Evolutionary conservation across 371 early-diverging fungal species (phyloP), one percentile per base, ranked within the genome.

Genomic region (Apophysomyces ossiformis): DNA sequence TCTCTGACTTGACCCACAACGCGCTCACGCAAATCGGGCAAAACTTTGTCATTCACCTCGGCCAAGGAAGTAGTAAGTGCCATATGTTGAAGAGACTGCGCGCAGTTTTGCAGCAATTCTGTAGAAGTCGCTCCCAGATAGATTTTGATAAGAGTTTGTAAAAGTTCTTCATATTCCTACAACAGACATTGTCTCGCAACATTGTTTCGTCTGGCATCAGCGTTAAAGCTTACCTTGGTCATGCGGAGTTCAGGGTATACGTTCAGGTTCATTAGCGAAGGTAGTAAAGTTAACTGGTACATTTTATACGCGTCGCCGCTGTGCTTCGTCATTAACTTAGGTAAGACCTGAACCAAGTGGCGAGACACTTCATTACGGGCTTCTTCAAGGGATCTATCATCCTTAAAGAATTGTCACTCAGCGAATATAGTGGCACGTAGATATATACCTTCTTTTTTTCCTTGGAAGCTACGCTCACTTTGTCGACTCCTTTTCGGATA

Each of bases 311-410:
- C 72, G 46, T 91, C 91, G 44, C 80, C 83, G 2, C 79, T 78
- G 61, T 91, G 88, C 67, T 90, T 91, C n/a, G 82, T 71, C 38
- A 93, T 67, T n/a, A 92, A 75, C 43, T 80, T 81, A 2, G 92
- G 88, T 15, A 92, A 50, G 2, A 73, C 64, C 58, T 77, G 75
- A 12, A 88, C 84, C 44, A 92, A 69, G 50, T 81, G 75, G 7
- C 88, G 81, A 18, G 85, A 86, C 12, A 90, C 70, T 58, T 87
- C 84, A 16, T 77, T 76, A 26, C 71, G 73, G 47, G 50, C 64
- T 39, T 71, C 73, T 13, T 72, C 75, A 61, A 70, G 61, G 15
- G 63, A 61, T 0, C 45, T 35, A 16, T 75, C 69, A 37, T 78
- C 76, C 73, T 73, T 41, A 43, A 45, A 45, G 6, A 44, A 57